Conservation (phyloP, 345 rosid genomes). For the Linum lewisii region DNA sequence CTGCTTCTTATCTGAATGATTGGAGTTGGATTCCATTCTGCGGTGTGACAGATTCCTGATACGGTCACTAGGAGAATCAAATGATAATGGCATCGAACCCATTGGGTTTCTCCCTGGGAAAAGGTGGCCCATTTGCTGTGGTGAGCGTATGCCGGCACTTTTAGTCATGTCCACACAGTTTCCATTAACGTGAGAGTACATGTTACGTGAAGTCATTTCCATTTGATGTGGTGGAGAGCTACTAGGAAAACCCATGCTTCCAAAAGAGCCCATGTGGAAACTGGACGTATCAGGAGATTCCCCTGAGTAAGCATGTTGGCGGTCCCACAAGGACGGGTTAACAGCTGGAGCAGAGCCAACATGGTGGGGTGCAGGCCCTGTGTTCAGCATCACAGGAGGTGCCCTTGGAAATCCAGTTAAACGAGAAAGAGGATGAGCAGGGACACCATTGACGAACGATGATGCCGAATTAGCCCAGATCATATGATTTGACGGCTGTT, state of each 20-base stretch:
- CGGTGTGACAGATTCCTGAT: constrained; percentile 2
- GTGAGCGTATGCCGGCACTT: constrained; percentile 3
- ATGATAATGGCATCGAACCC: constrained; percentile 1
- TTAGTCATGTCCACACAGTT: constrained; percentile 4
- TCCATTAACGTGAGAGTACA: constrained; percentile 8
- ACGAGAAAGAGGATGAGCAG: constrained; percentile 44
- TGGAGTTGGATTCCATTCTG: constrained; percentile 8
- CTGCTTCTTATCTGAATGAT: constrained; percentile 7
- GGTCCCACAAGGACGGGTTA: constrained; percentile 72
- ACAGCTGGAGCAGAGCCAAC: constrained; percentile 81
- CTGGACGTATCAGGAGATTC: constrained; percentile 71
- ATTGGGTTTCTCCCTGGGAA: constrained; percentile 10
- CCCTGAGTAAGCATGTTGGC: constrained; percentile 52
- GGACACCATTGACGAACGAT: constrained; percentile 51
- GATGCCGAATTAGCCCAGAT: constrained; percentile 80
- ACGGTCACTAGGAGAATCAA: constrained; percentile 7
- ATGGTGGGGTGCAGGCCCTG: constrained; percentile 58
- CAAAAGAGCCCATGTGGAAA: constrained; percentile 47
- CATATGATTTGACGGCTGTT: constrained; percentile 41
- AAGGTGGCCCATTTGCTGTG: constrained; percentile 4
- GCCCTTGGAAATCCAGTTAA: constrained; percentile 53
- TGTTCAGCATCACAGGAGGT: constrained; percentile 49
- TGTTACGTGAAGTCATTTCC: constrained; percentile 30
- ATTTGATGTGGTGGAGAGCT: constrained; percentile 23
- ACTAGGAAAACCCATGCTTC: constrained; percentile 37